Conservation (phyloP, 1,139 yeast species). For the Diutina catenulata region DNA sequence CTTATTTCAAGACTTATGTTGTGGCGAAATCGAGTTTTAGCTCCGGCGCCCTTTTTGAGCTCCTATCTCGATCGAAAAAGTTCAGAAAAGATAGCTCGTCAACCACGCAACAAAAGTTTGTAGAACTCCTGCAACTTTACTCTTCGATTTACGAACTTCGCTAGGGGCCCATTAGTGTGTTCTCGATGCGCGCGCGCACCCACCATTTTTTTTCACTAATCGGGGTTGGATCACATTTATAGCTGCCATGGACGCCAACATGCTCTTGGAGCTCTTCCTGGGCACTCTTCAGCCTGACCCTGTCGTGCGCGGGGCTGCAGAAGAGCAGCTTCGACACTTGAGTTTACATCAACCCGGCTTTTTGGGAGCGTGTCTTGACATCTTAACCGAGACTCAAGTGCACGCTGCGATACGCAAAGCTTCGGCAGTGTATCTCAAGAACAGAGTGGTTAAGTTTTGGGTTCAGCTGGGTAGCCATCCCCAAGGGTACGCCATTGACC, state of each 20-base stretch:
- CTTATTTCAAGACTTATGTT: no score
- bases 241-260: conserved; percentile 47
- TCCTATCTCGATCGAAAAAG: no score
- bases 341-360: conserved; percentile 53
- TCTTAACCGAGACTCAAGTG: conserved; percentile 36
- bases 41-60: no score
- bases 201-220: no score
- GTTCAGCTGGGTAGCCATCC: conserved; percentile 12
- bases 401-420: conserved; percentile 55
- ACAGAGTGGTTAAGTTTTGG: conserved; percentile 64
- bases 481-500: conserved; percentile 27
- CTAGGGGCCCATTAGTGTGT: no score
- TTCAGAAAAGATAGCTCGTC: no score
- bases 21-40: no score
- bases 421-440: conserved; percentile 82
- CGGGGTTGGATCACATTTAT: no score
- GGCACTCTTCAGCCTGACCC: conserved; percentile 71
- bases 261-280: conserved; percentile 65
- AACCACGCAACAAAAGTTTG: no score
- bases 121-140: no score
- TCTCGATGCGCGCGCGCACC: no score
- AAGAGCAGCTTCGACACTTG: conserved; percentile 46
- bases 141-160: no score
- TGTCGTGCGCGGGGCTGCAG: conserved; percentile 55
- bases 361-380: conserved; percentile 72